Evolutionary conservation across 129 eudicot species (phyloP), one percentile per base, ranked within the genome.

Genomic region (Chrysanthemum makinoi): DNA sequence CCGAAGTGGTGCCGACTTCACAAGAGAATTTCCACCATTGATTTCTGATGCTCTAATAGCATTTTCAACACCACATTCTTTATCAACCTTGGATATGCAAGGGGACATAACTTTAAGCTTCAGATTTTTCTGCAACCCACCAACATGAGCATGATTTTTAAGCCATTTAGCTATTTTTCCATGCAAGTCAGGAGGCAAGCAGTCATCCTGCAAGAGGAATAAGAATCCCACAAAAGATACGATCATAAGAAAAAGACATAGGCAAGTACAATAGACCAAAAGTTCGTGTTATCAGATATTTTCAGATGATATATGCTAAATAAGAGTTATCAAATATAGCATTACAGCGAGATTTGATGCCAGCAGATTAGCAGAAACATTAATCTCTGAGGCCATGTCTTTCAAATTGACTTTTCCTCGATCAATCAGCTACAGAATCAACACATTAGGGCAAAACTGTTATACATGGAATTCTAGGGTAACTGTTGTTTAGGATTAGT

Each of bases 321-420:
- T 24, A 15, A 67, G 65, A 30, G 60, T 63, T 19, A 15, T 54
- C 56, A 66, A 68, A 83, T 48, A 19, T 72, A 60, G 77, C 74
- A 83, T 87, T 89, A 85, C 96, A 75, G 69, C 64, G 65, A 89
- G 83, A 26, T 68, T 72, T 78, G 87, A 77, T 51, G 86, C 79
- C 87, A 89, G 79, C 63, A 66, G 61, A 79, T 82, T 88, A 35
- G 83, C 81, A 20, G 93, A 75, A 43, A 89, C 89, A 56, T 91
- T 93, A 24, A 87, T 83, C 62, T 89, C 95, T 66, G 86, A 69
- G 14, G 96, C 96, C 72, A 94, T 81, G 49, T 89, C 95, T 73
- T 80, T 78, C 82, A 85, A 57, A 66, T 74, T 79, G 53, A 94
- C 86, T 81, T 86, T 87, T 60, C 90, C 95, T 46, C 78, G 80